These are phyloP conservation scores for Alternaria triticina DNA, from an alignment of 2,329 filamentous ascomycete genomes.

Conservation along the genomic window DNA sequence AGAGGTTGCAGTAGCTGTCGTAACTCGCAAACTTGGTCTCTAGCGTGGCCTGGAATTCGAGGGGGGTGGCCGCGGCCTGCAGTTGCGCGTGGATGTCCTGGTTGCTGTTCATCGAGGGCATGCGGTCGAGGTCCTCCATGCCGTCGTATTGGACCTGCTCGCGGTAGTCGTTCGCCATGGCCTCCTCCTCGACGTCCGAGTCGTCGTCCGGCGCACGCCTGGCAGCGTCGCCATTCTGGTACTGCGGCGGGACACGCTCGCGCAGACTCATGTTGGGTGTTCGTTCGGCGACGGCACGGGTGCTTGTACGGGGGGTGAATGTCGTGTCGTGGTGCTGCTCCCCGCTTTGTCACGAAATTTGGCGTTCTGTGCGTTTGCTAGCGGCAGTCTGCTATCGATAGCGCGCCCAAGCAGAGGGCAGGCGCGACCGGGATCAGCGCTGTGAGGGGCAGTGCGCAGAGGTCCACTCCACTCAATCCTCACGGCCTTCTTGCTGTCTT, in stretches of 20 bases:
- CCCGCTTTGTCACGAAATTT: conserved; percentile 19
- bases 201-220: conserved; percentile 67
- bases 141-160: conserved; percentile 93
- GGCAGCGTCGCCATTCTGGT: conserved; percentile 51
- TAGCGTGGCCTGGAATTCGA: conserved; percentile 94
- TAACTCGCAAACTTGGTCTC: conserved; percentile 99
- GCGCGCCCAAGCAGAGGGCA: conserved; percentile 1
- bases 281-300: conserved; percentile 12
- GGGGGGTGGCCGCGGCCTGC: conserved; percentile 86
- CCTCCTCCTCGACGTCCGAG: conserved; percentile 95
- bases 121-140: conserved; percentile 80
- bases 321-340: conserved; percentile 23
- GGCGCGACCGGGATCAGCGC: conserved; percentile 1
- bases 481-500: not conserved
- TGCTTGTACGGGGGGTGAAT: conserved; percentile 5
- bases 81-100: conserved; percentile 95
- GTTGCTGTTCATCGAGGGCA: conserved; percentile 66
- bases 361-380: conserved; percentile 24
- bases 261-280: conserved; percentile 29
- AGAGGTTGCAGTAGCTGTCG: conserved; percentile 98
- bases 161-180: conserved; percentile 91
- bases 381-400: conserved; percentile 27
- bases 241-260: conserved; percentile 29
- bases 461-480: not conserved
- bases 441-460: not conserved